Conservation (phyloP, 1,284 basidiomycete genomes). For the Puccinia horiana region DNA sequence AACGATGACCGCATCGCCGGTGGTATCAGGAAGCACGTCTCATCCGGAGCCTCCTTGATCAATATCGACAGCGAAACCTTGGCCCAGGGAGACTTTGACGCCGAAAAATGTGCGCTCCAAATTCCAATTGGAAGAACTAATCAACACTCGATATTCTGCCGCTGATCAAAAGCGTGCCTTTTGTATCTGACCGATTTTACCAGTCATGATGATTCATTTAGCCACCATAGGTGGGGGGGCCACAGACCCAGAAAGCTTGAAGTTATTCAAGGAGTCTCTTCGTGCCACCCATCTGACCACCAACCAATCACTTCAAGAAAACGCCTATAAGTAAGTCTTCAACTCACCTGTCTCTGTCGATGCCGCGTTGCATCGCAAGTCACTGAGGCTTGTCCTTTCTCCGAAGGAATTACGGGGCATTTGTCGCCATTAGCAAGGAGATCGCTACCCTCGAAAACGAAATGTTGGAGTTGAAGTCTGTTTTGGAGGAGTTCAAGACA, state of each 20-base stretch:
- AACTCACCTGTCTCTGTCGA: background rate
- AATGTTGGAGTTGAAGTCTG: slow-evolving; percentile 93
- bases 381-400: background rate
- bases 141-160: background rate
- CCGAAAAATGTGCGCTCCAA: slow-evolving; percentile 52
- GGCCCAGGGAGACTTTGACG: slow-evolving; percentile 55
- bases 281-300: slow-evolving; percentile 49
- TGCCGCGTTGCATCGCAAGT: background rate
- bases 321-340: slow-evolving; percentile 53
- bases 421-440: slow-evolving; percentile 94
- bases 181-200: background rate
- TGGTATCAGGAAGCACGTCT: slow-evolving; percentile 11
- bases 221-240: slow-evolving; percentile 20
- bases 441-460: slow-evolving; percentile 95
- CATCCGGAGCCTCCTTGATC: slow-evolving; percentile 48
- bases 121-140: background rate
- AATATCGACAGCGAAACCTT: slow-evolving; percentile 55
- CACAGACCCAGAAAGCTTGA: slow-evolving; percentile 39
- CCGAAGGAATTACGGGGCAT: slow-evolving; percentile 76
- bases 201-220: slow-evolving; percentile 44
- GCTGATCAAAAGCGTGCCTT: background rate
- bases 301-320: slow-evolving; percentile 54
- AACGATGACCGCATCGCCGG: slow-evolving; percentile 11
- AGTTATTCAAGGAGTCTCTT: slow-evolving; percentile 33
- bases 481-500: slow-evolving; percentile 84